Conservation (phyloP, 805 yeast genomes). For the Lipomyces japonicus region DNA sequence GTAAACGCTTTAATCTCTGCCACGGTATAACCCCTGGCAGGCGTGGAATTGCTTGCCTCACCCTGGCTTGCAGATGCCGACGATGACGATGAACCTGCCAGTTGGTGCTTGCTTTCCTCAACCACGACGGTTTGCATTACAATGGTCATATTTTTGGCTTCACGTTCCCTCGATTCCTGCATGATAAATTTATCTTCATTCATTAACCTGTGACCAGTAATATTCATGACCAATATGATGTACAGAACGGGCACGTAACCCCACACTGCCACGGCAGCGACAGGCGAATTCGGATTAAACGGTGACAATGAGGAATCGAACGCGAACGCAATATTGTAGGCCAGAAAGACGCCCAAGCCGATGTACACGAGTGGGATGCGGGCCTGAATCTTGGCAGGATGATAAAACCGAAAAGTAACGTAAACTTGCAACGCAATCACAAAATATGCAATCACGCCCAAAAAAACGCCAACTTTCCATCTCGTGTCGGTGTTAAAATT, state of each 20-base stretch:
- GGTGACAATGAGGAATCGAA: conserved; percentile 28
- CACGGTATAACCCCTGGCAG: conserved; percentile 16
- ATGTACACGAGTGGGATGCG: conserved; percentile 21
- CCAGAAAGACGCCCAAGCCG: conserved; percentile 20
- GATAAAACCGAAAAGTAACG: conserved; percentile 28
- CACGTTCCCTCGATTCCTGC: conserved; percentile 23
- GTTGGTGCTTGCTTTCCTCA: conserved; percentile 2
- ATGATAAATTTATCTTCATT: conserved; percentile 32
- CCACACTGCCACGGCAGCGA: conserved; percentile 29
- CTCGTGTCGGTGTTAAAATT: conserved; percentile 26
- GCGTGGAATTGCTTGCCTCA: no score
- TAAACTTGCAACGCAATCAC: conserved; percentile 24
- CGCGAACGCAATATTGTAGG: conserved; percentile 24
- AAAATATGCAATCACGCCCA: conserved; percentile 30
- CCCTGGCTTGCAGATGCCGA: neutral
- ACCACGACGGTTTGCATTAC: conserved; percentile 17
- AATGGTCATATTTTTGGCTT: conserved; percentile 4
- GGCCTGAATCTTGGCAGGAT: conserved; percentile 25
- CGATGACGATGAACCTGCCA: neutral
- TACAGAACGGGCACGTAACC: conserved; percentile 32
- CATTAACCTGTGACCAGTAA: conserved; percentile 27
- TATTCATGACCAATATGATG: conserved; percentile 29
- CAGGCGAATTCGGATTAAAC: conserved; percentile 28
- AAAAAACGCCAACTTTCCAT: conserved; percentile 33
- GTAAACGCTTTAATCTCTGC: conserved; percentile 22